Percentiles rank a stretch among this genome's conserved stretches.
phyloP scores from a whole-genome alignment of 2,329 filamentous ascomycete genomes.

The Fusarium verrucosum region DNA sequence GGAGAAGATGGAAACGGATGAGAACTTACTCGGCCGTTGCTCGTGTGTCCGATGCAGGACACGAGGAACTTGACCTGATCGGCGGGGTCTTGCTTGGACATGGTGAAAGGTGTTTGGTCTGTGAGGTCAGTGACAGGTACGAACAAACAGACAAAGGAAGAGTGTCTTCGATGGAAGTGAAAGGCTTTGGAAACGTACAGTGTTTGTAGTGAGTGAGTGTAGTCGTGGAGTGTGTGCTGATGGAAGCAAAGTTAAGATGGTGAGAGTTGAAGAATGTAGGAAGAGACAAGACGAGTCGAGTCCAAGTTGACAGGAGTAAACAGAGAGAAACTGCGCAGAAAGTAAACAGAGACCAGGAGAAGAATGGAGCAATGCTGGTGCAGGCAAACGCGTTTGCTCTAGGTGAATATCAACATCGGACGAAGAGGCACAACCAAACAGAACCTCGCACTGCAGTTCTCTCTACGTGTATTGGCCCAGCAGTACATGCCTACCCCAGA shows the following conservation, averaged over 20 bases:
- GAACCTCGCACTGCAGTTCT: neutral
- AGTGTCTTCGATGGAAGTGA: neutral
- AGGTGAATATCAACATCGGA: slow-evolving; percentile 3
- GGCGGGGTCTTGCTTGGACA: slow-evolving; percentile 62
- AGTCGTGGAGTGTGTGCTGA: neutral
- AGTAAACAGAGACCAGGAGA: neutral
- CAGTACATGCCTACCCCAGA: no score
- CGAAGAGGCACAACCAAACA: slow-evolving; percentile 17
- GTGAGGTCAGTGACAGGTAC: neutral
- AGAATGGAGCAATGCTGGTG: neutral
- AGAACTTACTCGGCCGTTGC: slow-evolving; percentile 65
- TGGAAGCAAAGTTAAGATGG: neutral
- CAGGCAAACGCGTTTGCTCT: neutral
- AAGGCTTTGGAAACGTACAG: neutral
- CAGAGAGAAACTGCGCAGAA: neutral
- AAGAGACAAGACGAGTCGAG: neutral
- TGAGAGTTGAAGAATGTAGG: neutral
- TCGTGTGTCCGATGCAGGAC: slow-evolving; percentile 69
- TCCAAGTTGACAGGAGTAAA: neutral
- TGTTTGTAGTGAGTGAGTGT: neutral
- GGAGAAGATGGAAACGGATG: neutral
- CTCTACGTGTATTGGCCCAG: neutral
- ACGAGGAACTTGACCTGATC: slow-evolving; percentile 72
- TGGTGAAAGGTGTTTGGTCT: slow-evolving; percentile 48
- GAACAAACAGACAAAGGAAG: neutral